phyloP scores from a whole-genome alignment of 2,329 filamentous ascomycete species.

The Ceratocystis ficicola region DNA sequence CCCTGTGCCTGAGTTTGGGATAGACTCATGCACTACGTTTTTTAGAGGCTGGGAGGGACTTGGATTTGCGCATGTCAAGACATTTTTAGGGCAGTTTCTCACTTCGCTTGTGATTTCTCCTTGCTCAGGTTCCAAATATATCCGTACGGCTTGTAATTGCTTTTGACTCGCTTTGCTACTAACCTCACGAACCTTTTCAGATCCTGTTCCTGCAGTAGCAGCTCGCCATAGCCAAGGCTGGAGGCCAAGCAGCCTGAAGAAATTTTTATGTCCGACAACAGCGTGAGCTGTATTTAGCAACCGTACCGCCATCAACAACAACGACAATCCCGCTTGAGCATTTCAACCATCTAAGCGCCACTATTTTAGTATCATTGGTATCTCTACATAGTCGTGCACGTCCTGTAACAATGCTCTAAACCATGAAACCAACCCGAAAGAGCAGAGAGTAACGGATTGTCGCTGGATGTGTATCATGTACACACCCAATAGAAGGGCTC shows the following conservation, averaged over 20 bases:
- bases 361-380: conserved; percentile 1
- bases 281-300: background rate
- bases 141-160: background rate
- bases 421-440: background rate
- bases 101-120: background rate
- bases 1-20: background rate
- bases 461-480: background rate
- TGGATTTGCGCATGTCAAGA: background rate
- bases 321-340: background rate
- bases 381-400: conserved; percentile 1
- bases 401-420: background rate
- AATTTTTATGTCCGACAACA: background rate
- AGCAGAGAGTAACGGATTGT: background rate
- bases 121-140: background rate
- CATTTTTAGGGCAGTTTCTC: background rate
- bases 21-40: background rate
- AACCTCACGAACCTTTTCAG: background rate
- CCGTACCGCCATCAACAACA: background rate
- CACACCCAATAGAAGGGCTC: background rate
- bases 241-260: no score
- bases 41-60: background rate
- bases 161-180: background rate
- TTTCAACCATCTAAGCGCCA: background rate
- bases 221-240: background rate
- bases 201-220: background rate